Evolutionary conservation across 2,329 filamentous ascomycete species (phyloP), one percentile per base, ranked within the genome.

Genomic region (Botrytis deweyae): DNA sequence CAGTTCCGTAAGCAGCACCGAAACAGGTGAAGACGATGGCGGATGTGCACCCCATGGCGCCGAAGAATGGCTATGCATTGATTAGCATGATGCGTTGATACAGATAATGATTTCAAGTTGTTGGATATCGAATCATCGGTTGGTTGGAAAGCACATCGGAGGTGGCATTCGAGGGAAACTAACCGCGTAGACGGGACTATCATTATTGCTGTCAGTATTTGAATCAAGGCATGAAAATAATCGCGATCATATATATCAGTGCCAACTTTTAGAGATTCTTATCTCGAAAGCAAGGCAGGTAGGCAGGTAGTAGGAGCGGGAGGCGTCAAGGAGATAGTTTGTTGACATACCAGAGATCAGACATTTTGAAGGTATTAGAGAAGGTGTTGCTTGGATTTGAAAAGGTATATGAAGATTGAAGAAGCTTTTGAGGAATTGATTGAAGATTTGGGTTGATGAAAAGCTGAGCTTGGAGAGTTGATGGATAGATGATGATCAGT

Each of bases 101-200:
- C 75, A 62, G 74, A 78, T 76, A 77, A 55, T 72, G 58, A 42
- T 72, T 58, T 69, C 55, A 61, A 20, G 55, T 46, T 36, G 59
- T 65, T 62, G 38, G 49, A 38, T 22, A 14, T 72, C 22, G 67
- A n/a, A 61, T 46, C 46, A 49, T 36, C 36, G 52, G 52, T 68
- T 61, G 52, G 42, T 61, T 49, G 44, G 36, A 46, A 58, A 25
- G 49, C 65, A 73, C 71, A 25, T 72, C 52, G 40, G 20, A 40
- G 46, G 42, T 68, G 42, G 40, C 29, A 44, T 38, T 66, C 72
- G 52, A 71, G 77, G 72, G 38, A 74, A 82, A 97, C 95, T 94
- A 90, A 98, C 96, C 89, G 96, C 94, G 88, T 98, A 99, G 83
- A 97, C 95, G 87, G 95, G 95, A 88, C 95, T 99, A 81, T 77